Evolutionary conservation across 129 eudicot genomes (phyloP).

Genomic region (Flaveria trinervia): DNA sequence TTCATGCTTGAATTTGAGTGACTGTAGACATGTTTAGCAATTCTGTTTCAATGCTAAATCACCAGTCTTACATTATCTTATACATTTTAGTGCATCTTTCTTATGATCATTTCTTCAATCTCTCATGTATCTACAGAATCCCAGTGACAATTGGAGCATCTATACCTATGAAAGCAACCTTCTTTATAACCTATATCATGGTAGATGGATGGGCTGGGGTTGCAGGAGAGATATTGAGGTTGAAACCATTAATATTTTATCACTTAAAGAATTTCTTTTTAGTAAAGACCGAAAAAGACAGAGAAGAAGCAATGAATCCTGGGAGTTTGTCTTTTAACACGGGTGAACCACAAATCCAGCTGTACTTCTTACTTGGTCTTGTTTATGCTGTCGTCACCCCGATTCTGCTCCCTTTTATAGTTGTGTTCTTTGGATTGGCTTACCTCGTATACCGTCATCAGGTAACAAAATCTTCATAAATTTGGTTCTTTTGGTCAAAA

Average conservation of each 20-base stretch:
- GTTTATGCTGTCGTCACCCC: conserved; percentile 84
- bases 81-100: neutral
- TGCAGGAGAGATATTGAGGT: conserved; percentile 76
- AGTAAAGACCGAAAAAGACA: conserved; percentile 79
- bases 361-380: conserved; percentile 82
- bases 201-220: conserved; percentile 97
- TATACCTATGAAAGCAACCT: conserved; percentile 85
- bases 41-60: neutral
- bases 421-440: conserved; percentile 77
- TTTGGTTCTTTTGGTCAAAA: neutral
- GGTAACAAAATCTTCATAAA: conserved; percentile 41
- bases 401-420: conserved; percentile 74
- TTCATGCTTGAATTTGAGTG: neutral
- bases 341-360: conserved; percentile 88
- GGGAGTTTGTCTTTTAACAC: conserved; percentile 77
- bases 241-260: conserved; percentile 65
- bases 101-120: conserved; percentile 1
- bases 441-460: conserved; percentile 83
- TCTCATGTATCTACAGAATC: conserved; percentile 44
- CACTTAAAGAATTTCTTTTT: conserved; percentile 72
- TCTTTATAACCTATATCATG: conserved; percentile 71
- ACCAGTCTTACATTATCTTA: conserved; percentile 5
- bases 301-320: conserved; percentile 86
- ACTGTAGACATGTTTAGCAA: neutral
- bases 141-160: conserved; percentile 70